These are phyloP conservation scores for Backusella sp. DNA, from an alignment of 192 early-diverging fungal species.

Conservation along the genomic window DNA sequence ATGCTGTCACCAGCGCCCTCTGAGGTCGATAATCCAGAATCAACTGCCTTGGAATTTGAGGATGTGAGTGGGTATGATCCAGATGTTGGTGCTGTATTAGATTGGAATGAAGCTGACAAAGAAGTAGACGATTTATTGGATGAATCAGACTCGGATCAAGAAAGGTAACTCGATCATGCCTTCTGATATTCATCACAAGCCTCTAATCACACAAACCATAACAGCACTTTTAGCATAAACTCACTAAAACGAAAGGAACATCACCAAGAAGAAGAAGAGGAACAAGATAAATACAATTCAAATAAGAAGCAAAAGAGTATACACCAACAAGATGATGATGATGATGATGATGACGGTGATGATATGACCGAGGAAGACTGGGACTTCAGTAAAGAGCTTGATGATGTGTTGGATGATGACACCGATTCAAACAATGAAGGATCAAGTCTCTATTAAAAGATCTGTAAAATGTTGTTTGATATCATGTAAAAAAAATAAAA, in stretches of 20 bases:
- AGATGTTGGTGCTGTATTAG: conserved; percentile 26
- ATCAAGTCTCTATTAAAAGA: neutral
- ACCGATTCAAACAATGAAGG: neutral
- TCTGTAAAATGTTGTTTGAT: neutral
- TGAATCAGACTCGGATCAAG: conserved; percentile 3
- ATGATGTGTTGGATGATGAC: conserved; percentile 1
- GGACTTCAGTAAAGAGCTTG: neutral
- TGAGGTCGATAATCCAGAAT: conserved; percentile 43
- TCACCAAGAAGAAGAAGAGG: neutral
- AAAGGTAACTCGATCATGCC: neutral
- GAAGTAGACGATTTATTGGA: conserved; percentile 28
- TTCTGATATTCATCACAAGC: neutral
- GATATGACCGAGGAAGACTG: neutral
- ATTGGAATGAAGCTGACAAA: conserved; percentile 41
- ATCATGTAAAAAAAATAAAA: neutral
- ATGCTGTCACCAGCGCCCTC: conserved; percentile 14
- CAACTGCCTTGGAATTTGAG: conserved; percentile 28
- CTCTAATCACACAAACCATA: neutral
- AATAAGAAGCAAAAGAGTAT: neutral
- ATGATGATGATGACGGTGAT: neutral
- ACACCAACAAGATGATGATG: neutral
- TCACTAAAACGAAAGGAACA: neutral
- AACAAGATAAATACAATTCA: neutral
- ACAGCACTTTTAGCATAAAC: neutral
- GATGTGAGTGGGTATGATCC: conserved; percentile 30